Evolutionary conservation across 768 basidiomycete genomes (phyloP).

Genomic region (Boletus edulis): DNA sequence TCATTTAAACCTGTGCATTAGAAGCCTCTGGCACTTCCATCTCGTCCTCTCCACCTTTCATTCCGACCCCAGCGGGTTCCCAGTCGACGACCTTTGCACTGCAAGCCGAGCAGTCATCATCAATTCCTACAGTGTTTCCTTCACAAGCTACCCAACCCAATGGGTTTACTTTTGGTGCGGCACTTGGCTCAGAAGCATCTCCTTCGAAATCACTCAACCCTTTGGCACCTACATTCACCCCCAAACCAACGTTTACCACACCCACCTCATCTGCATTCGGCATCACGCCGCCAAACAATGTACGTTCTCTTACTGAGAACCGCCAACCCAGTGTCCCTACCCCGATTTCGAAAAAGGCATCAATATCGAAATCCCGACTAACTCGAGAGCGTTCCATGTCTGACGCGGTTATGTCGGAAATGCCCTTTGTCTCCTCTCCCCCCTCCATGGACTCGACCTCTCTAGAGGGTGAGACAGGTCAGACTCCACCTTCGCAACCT

Average conservation of each 20-base stretch:
- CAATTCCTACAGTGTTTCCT: not conserved
- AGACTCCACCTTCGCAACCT: constrained; percentile 20
- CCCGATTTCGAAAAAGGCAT: not conserved
- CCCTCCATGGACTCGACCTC: constrained; percentile 10
- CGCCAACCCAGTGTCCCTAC: not conserved
- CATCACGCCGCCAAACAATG: not conserved
- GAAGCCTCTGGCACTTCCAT: not conserved
- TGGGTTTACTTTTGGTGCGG: not conserved
- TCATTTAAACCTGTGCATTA: not conserved
- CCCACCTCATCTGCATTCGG: not conserved
- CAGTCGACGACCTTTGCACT: not conserved
- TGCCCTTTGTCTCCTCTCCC: constrained; percentile 14
- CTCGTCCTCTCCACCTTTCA: constrained; percentile 1
- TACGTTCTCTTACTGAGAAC: not conserved
- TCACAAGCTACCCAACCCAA: constrained; percentile 1
- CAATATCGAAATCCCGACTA: not conserved
- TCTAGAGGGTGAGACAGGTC: constrained; percentile 5
- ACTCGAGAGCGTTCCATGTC: not conserved
- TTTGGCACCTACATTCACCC: constrained; percentile 18
- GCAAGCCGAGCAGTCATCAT: not conserved
- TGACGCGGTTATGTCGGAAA: not conserved
- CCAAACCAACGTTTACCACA: not conserved
- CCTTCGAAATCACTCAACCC: constrained; percentile 16
- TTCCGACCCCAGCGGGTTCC: not conserved
- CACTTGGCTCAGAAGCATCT: constrained; percentile 4